A percentile compares a stretch with the other conserved stretches of the same genome.
Evolutionary conservation across 371 early-diverging fungal species (phyloP).

Genomic region (Haplosporangium sp.): DNA sequence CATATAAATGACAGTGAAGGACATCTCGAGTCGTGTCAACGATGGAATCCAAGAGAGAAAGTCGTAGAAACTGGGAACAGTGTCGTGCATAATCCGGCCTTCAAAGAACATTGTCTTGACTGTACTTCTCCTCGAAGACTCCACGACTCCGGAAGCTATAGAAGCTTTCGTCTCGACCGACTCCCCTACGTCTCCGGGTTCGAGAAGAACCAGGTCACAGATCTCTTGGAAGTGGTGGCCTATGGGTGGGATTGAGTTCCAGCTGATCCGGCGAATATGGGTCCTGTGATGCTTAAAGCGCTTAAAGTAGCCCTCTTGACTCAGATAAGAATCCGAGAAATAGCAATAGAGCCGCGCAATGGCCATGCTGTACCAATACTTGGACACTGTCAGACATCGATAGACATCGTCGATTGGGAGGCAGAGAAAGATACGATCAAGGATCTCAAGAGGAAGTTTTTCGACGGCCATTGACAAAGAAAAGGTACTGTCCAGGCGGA

Average conservation of each 20-base stretch:
- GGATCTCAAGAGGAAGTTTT: constrained; percentile 1
- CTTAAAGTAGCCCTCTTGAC: neutral
- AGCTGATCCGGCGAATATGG: constrained; percentile 4
- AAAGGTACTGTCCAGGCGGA: no score
- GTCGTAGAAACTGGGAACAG: neutral
- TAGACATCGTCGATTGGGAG: neutral
- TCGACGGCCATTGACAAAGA: no score
- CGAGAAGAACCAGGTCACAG: neutral
- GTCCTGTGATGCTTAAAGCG: neutral
- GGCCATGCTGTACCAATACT: neutral
- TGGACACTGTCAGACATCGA: constrained; percentile 5
- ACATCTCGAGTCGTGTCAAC: constrained; percentile 3
- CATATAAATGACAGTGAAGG: neutral
- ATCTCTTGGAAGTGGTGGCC: neutral
- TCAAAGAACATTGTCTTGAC: constrained; percentile 2
- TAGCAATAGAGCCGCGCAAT: neutral
- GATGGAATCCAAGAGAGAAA: constrained; percentile 1
- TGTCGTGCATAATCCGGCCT: neutral
- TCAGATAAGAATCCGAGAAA: neutral
- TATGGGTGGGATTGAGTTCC: neutral
- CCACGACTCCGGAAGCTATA: no score
- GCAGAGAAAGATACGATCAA: neutral
- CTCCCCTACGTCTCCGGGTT: neutral
- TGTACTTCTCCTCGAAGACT: neutral
- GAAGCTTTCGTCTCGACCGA: neutral